Base-by-base conservation (phyloP, 2,329 filamentous ascomycete genomes). In the Monosporascus sp. region DNA sequence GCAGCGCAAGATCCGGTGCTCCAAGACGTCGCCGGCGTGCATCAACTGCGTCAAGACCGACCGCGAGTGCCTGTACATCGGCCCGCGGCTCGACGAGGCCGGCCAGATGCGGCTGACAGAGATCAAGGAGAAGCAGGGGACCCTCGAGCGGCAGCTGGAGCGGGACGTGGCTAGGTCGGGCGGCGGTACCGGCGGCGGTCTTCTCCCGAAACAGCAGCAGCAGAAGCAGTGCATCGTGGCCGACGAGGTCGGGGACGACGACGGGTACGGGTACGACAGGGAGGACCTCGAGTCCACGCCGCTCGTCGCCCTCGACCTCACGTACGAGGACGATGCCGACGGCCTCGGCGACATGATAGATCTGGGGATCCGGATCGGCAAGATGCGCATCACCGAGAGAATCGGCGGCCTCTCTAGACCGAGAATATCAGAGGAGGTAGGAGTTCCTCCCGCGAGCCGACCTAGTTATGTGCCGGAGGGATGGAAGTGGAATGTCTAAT, bases 41-140 rank as follows among this genome's bases (percentile, higher is more conserved):
- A 77, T 77, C 58, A 89, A 89, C 68, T 87, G 84, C 68, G 72
- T 71, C 57, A 80, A 79, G 60, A 77, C 77, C 35, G 72, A 67
- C 22, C 74, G 78, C 24, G 77, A 81, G 20, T 83, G 80, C 60
- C 65, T 88, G 38, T 89, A 88, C 64, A 76, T 90, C 37, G 81
- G 83, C 2, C 80, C 83, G 0, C 79, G 83, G 22, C 74, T 88
- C n/a, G 87, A 90, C 67, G 79, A 86, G 55, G 82, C 81, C 7
- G 83, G 83, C 50, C 86, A 89, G 68, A 77, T 85, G 60, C 85
- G 85, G 61, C 75, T 91, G 51, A 87, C 85, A 4, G 85, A 90
- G 63, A 86, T 91, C 67, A 91, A 91, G 71, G 88, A 91, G 67
- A 86, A 87, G 69, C 88, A 90, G 69, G 87, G 86, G 25, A 82